Base-by-base conservation (phyloP, 495 filamentous ascomycete species). In the Chaetomium tenue region DNA sequence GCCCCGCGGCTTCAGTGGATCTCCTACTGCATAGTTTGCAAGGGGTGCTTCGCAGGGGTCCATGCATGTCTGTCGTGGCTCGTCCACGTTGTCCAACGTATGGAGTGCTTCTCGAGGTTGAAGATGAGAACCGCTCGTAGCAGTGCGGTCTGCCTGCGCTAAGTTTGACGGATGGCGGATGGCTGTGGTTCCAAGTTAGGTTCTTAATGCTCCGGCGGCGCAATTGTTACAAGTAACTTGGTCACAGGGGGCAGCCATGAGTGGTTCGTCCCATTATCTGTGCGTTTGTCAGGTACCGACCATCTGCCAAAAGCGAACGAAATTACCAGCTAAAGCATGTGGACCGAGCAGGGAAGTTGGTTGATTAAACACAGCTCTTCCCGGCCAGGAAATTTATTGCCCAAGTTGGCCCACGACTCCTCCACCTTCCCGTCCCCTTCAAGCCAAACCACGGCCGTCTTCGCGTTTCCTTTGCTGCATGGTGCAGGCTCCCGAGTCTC, bases 231-330 rank as follows among this genome's bases (percentile, higher is more conserved):
- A 20, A 59, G 61, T 61, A 64, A 66, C 67, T 39, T 66, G 12
- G 30, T 22, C 15, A 18, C 60, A 39, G 46, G 48, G 48, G 53
- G 37, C 28, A 13, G 12, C 42, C 16, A 7, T 20, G 39, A 47
- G 51, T 12, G 28, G 51, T 56, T 50, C 28, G 13, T 50, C 61
- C 42, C 3, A 22, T 6, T 15, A 11, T n/a, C 47, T 33, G 44
- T 20, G 25, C 61, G 39, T 30, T 51, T 58, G 54, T 64, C 57
- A 71, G 65, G 70, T 71, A 68, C 66, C 63, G 52, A 6, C 53
- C 65, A 72, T 70, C 68, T 64, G 65, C 30, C 66, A 71, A 69
- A 71, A 68, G 66, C 66, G 52, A 65, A 52, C 68, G 72, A 74
- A 55, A 74, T 74, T 72, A 51, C 60, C 64, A 33, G 61, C 37